Evolutionary conservation across 2,329 filamentous ascomycete genomes (phyloP), one percentile per base, ranked within the genome.

Genomic region (Aspergillus costaricaensis): DNA sequence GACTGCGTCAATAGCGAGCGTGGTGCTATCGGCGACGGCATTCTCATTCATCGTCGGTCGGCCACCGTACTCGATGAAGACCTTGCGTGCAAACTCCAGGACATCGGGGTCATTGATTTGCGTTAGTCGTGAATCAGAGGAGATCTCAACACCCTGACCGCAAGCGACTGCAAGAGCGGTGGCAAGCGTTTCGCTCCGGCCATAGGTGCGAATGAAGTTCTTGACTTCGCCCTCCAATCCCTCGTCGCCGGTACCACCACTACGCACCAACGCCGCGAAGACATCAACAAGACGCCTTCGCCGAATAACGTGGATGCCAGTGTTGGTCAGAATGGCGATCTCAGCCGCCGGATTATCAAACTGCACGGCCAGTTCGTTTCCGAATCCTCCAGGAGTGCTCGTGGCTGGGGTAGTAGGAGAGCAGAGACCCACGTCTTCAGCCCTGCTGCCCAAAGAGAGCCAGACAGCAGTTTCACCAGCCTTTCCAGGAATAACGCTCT

Each of bases 311-410:
- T 97, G 92, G 56, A 99, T 86, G 2, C 95, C 95, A 14, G 87
- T 92, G 68, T 95, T 96, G 32, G 95, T 98, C 57, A 99, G 83
- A 50, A 99, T 87, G 1, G 94, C 95, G 65, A 98, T 88, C 72
- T 99, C 94, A 54, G 89, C 87, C 0, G 90, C 85, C 0, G 88
- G 82, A 61, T 91, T 84, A 70, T 99, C 95, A 68, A 95, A 99
- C 69, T 99, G 96, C n/a, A 96, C 90, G 1, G 95, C 92, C 58
- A 98, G 82, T 77, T 99, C 95, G 68, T 99, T 99, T 10, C 94
- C 93, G 70, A 96, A 98, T 0, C 93, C 94, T 21, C 87, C 73
- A 0, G 91, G 90, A 25, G 86, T 85, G 10, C 79, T 79, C 0
- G 87, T 83, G 9, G 90, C 90, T 15, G 87, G 84, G 67, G 92